Base-by-base conservation (phyloP, 1,284 basidiomycete genomes). In the Microbotryomycetes sp. region DNA sequence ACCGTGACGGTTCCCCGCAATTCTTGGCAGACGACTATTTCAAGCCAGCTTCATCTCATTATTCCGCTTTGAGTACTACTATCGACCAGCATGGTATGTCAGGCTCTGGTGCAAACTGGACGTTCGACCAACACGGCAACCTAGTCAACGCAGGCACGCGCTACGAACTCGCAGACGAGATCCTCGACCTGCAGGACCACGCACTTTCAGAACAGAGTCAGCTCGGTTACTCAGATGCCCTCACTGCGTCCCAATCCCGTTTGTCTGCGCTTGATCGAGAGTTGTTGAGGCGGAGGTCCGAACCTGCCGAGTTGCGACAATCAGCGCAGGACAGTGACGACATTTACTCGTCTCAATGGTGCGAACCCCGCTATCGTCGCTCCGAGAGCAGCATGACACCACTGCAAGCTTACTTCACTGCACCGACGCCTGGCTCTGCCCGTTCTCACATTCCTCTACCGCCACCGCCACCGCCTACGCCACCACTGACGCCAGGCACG, bases 401-500 rank as follows among this genome's bases (percentile, higher is more conserved):
- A 41, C 63, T 67, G 30, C 49, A 59, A 24, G 57, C 63, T 0
- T 67, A 67, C 59, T 67, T 67, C 26, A 60, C 63, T 15, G 30
- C 61, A 2, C 30, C 54, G 15, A 45, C 18, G 50, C 50, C 49
- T 53, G 53, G 13, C 30, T 47, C 35, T 47, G 45, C 51, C 52
- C 45, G 21, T 55, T 52, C 13, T 45, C 56, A 13, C 46, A 13
- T n/a, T 28, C n/a, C 31, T 52, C 52, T 56, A 57, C 29, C 64
- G 9, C 59, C 35, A 23, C 56, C 27, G 64, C 67, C 28, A 70
- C 47, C 62, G 55, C 74, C 70, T 56, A 52, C 56, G 68, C 71
- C 29, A 57, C 72, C 66, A 62, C 60, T 26, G 75, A 81, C 7
- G 70, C 61, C 21, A 72, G 70, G 1, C 61, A 61, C n/a, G 70